Conservation (phyloP, 331 rosid genomes). For the Pyracantha coccinea region DNA sequence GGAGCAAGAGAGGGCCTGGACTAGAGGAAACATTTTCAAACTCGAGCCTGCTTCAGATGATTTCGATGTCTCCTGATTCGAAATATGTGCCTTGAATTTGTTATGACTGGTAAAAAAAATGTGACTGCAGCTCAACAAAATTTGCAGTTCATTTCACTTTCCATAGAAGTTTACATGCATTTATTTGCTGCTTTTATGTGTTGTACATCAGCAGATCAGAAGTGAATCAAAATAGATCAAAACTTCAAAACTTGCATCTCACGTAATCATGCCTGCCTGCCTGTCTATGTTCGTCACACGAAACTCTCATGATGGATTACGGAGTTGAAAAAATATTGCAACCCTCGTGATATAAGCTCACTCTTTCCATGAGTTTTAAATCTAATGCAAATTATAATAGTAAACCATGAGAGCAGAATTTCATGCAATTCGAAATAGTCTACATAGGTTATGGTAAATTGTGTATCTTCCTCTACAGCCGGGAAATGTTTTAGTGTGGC, state of each 20-base stretch:
- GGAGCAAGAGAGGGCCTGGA: conserved; percentile 37
- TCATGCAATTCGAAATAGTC: too few species aligned
- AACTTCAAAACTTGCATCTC: not conserved
- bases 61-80: conserved; percentile 96
- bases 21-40: conserved; percentile 90
- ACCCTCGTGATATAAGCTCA: not conserved
- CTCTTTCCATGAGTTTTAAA: not conserved
- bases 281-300: not conserved
- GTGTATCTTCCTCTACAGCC: too few species aligned
- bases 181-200: not conserved
- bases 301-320: not conserved
- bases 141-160: not conserved
- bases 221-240: not conserved
- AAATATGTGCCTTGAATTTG: conserved; percentile 42
- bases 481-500: too few species aligned
- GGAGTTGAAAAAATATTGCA: not conserved
- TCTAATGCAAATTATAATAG: too few species aligned
- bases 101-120: not conserved
- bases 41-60: conserved; percentile 97
- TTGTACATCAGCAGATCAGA: not conserved
- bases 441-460: too few species aligned
- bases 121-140: not conserved
- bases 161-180: not conserved
- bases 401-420: too few species aligned
- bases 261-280: not conserved